phyloP scores from a whole-genome alignment of 2,329 filamentous ascomycete genomes.

The Monosporascus sp. region DNA sequence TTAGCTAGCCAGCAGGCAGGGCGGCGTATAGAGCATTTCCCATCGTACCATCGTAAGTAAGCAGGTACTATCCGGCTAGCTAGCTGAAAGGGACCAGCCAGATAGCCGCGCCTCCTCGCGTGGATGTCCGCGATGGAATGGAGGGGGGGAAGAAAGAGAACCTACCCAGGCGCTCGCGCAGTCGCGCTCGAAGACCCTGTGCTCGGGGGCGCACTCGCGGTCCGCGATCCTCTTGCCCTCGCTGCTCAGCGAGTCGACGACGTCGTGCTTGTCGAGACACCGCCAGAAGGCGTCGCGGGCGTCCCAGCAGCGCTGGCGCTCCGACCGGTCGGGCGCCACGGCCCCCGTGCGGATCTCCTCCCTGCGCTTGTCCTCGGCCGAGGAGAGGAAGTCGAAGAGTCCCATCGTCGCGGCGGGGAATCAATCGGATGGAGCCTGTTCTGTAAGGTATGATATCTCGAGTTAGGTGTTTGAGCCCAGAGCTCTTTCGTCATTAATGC shows the following conservation, averaged over 20 bases:
- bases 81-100: not conserved
- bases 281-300: constrained; percentile 82
- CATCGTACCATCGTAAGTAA: no score
- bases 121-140: no score
- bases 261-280: constrained; percentile 77
- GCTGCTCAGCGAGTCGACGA: constrained; percentile 66
- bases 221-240: constrained; percentile 50
- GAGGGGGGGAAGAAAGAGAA: constrained; percentile 14
- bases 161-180: constrained; percentile 89
- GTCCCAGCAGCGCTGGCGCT: constrained; percentile 83
- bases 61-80: no score
- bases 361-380: constrained; percentile 41
- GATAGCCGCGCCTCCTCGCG: no score
- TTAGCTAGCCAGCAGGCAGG: no score
- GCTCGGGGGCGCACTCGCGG: constrained; percentile 54
- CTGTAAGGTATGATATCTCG: no score
- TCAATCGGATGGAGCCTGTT: not conserved
- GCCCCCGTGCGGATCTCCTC: constrained; percentile 51
- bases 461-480: not conserved
- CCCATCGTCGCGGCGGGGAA: constrained; percentile 34
- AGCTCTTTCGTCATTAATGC: not conserved
- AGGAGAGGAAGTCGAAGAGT: constrained; percentile 39
- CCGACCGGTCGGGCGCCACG: constrained; percentile 77
- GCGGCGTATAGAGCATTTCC: no score
- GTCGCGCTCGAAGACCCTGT: constrained; percentile 70